These are phyloP conservation scores for Kuraishia piskuri DNA, from an alignment of 805 yeast genomes.

Conservation along the genomic window DNA sequence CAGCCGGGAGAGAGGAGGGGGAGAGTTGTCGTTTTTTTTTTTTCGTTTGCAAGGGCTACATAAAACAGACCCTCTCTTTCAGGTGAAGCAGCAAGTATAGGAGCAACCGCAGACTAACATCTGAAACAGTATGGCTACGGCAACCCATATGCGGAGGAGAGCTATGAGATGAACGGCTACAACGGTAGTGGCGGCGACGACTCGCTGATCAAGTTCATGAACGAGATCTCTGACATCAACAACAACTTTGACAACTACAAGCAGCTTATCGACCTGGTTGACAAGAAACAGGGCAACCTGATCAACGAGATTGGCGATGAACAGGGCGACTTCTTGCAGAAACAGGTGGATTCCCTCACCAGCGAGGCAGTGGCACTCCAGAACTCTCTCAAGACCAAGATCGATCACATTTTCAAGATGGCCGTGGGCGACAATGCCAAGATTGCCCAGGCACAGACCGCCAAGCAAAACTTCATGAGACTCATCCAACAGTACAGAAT, in stretches of 20 bases:
- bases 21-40: too few relatives aligned
- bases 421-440: slow-evolving; percentile 71
- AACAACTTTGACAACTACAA: slow-evolving; percentile 63
- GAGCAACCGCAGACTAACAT: neutral
- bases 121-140: slow-evolving; percentile 3
- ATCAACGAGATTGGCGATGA: slow-evolving; percentile 67
- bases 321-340: slow-evolving; percentile 58
- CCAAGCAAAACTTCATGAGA: slow-evolving; percentile 76
- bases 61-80: too few relatives aligned
- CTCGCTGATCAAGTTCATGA: slow-evolving; percentile 60
- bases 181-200: slow-evolving; percentile 20
- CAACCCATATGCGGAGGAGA: slow-evolving; percentile 9
- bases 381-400: slow-evolving; percentile 60
- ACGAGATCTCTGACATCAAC: slow-evolving; percentile 60
- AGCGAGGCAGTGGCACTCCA: slow-evolving; percentile 77
- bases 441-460: slow-evolving; percentile 83
- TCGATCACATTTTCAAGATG: slow-evolving; percentile 66
- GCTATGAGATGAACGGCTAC: slow-evolving; percentile 8
- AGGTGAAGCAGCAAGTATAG: too few relatives aligned
- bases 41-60: too few relatives aligned
- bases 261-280: slow-evolving; percentile 59
- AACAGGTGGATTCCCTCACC: slow-evolving; percentile 68
- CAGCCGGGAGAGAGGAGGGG: too few relatives aligned
- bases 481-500: slow-evolving; percentile 81
- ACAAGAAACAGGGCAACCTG: slow-evolving; percentile 60